phyloP scores from a whole-genome alignment of 78 protist species.

The Emiliania huxleyi region DNA sequence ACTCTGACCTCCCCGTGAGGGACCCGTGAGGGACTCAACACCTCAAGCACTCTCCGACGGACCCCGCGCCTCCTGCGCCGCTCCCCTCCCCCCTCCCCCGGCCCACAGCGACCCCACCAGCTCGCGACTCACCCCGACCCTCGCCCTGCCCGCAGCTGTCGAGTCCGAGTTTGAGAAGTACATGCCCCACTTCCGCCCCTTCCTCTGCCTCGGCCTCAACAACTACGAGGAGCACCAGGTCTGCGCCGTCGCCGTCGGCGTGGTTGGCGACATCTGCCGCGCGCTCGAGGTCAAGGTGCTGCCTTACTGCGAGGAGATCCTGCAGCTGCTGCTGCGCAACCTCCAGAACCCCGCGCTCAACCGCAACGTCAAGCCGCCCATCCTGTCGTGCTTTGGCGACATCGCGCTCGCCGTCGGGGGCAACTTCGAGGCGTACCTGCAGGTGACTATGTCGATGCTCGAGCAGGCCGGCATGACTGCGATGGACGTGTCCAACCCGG shows the following conservation, averaged over 20 bases:
- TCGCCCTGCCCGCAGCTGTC: constrained; percentile 21
- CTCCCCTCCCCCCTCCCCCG: background rate
- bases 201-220: constrained; percentile 40
- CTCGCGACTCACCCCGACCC: background rate
- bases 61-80: background rate
- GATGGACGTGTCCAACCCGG: constrained; percentile 14
- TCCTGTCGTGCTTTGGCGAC: constrained; percentile 79
- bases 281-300: constrained; percentile 51
- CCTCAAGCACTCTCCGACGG: background rate
- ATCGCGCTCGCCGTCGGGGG: constrained; percentile 79
- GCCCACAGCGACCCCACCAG: background rate
- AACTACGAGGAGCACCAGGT: constrained; percentile 50
- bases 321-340: constrained; percentile 54
- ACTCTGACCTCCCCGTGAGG: background rate
- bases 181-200: constrained; percentile 64
- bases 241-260: constrained; percentile 61
- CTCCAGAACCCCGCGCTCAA: constrained; percentile 38
- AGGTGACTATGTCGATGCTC: constrained; percentile 55
- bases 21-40: background rate
- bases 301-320: constrained; percentile 49
- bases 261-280: constrained; percentile 80
- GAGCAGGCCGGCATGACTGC: constrained; percentile 45
- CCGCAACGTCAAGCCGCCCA: constrained; percentile 74
- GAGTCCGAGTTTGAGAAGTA: constrained; percentile 64
- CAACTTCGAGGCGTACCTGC: constrained; percentile 62